Base-by-base conservation (phyloP, 2,329 filamentous ascomycete genomes). In the Pyrenochaeta sp. region DNA sequence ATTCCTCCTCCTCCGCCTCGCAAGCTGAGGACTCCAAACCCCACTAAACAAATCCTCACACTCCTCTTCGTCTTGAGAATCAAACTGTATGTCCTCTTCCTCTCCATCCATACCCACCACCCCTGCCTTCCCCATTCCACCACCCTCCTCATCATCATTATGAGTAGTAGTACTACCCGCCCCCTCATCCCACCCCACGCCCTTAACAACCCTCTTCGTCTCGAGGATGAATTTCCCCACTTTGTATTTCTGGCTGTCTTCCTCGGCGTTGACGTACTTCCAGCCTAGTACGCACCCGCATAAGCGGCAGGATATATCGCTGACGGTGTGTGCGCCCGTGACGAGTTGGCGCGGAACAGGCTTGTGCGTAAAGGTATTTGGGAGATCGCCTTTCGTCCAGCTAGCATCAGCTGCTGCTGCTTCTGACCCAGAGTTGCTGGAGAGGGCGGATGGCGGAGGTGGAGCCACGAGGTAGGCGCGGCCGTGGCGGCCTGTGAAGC, bases 171-270 rank as follows among this genome's bases (percentile, higher is more conserved):
- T 12, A 67, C 69, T 22, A 5, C 36, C 36, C 15, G 36, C 3
- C 3, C 32, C 72, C 7, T 64, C 71, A 59, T 87, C 86, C 86
- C 87, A 89, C 22, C 75, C 81, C 19, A 80, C 78, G 15, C 78
- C 77, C 30, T 80, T 75, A 25, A 80, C 81, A 8, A 87, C 83
- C 52, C 82, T 78, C 72, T 83, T 85, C 43, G 85, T 88, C 73
- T 89, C 87, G 28, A 89, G 73, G 28, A 89, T 89, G 62, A 86
- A 89, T 69, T 88, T 89, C n/a, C 87, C 87, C 2, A 89, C 84
- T 68, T 89, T 89, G 68, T 89, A 89, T 54, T 81, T 78, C 74
- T 89, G 87, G 10, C 74, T 78, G 57, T 88, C 86, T 62, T 89
- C 85, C 58, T 86, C 85, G 0, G 87, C 87, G 22, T 82, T 80